Conservation (phyloP, 371 early-diverging fungal genomes). For the Mucor saturninus region DNA sequence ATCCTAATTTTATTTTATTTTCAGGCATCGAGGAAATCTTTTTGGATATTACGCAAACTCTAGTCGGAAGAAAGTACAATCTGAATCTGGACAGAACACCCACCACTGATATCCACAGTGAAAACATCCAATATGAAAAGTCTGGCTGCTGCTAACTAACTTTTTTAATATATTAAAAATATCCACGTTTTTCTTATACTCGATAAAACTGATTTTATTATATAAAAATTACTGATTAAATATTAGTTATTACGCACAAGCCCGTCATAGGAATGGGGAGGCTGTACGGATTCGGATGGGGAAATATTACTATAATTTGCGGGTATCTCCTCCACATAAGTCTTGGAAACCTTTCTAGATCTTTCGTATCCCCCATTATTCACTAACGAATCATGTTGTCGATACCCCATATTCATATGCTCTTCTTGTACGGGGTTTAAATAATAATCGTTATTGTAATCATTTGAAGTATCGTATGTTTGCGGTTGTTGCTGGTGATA, state of each 20-base stretch:
- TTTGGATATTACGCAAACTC: constrained; percentile 18
- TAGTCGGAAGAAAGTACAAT: constrained; percentile 19
- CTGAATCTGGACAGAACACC: constrained; percentile 18
- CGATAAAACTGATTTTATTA: too few relatives aligned
- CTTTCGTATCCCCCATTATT: constrained; percentile 4
- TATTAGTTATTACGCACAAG: not conserved
- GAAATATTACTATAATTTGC: not conserved
- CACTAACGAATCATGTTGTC: too few relatives aligned
- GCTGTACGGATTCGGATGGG: not conserved
- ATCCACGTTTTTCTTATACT: too few relatives aligned
- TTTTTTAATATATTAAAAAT: not conserved
- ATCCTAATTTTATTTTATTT: not conserved
- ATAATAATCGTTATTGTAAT: constrained; percentile 4
- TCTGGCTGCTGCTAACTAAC: constrained; percentile 19
- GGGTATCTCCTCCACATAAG: constrained; percentile 4
- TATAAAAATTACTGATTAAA: constrained; percentile 1
- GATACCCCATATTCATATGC: not conserved
- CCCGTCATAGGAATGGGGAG: constrained; percentile 16
- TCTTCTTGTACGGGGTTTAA: constrained; percentile 10
- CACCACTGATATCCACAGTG: constrained; percentile 8
- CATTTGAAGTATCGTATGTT: not conserved
- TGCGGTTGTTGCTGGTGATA: not conserved
- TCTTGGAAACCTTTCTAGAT: constrained; percentile 14
- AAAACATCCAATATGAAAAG: constrained; percentile 7
- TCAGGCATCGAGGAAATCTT: constrained; percentile 24